phyloP scores from a whole-genome alignment of 768 basidiomycete genomes.

The Tylopilus balloui region DNA sequence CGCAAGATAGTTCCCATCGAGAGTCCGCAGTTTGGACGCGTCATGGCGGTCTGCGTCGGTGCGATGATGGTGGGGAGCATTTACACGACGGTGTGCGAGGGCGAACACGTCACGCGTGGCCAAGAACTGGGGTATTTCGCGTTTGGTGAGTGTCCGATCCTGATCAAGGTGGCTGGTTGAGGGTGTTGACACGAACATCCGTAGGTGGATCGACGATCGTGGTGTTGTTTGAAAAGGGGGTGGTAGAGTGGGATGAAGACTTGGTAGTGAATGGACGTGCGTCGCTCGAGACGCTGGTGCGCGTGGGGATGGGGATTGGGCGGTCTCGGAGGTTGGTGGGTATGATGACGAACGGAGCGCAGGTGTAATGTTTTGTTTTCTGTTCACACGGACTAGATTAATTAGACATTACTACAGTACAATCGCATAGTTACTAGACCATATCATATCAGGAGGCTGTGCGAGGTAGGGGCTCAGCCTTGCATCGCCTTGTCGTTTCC shows the following conservation, averaged over 20 bases:
- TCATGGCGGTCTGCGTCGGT: conserved; percentile 89
- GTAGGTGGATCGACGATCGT: conserved; percentile 91
- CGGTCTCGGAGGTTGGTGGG: conserved; percentile 18
- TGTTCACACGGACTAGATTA: background rate
- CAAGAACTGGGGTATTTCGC: conserved; percentile 95
- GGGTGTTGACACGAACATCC: background rate
- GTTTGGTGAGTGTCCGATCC: conserved; percentile 58
- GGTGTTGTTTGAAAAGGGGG: conserved; percentile 79
- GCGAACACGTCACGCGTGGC: conserved; percentile 73
- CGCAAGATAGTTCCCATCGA: conserved; percentile 92
- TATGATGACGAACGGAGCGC: conserved; percentile 5
- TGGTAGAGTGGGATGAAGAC: conserved; percentile 89
- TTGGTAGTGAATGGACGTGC: conserved; percentile 78
- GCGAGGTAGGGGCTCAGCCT: background rate
- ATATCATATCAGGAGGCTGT: conserved; percentile 1
- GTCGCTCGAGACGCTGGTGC: conserved; percentile 85
- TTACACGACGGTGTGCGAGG: conserved; percentile 79
- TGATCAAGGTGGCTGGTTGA: background rate
- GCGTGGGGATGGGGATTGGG: conserved; percentile 85
- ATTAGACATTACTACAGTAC: background rate
- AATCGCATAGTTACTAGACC: background rate
- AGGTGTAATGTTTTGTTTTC: background rate
- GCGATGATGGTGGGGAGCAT: conserved; percentile 97
- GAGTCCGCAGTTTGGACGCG: conserved; percentile 82
- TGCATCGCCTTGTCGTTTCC: conserved; percentile 1